These are phyloP conservation scores for Phytophthora podocarpi DNA, from an alignment of 352 stramenopile species.

Conservation along the genomic window DNA sequence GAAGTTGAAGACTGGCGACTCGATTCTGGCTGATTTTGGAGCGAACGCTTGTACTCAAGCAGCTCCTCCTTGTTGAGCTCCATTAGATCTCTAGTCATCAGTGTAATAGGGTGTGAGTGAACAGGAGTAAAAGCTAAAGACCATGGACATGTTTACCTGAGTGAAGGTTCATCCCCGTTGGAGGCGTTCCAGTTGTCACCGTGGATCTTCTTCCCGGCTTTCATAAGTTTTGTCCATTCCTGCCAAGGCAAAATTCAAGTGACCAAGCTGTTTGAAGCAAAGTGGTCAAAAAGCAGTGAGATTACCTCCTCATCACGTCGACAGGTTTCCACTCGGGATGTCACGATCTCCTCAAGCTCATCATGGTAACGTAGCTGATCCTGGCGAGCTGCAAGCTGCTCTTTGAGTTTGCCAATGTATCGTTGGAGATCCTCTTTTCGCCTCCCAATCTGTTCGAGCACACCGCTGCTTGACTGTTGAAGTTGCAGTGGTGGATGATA, in stretches of 20 bases:
- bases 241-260: slow-evolving; percentile 19
- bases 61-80: slow-evolving; percentile 77
- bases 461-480: slow-evolving; percentile 30
- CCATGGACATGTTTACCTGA: slow-evolving; percentile 31
- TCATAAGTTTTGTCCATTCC: slow-evolving; percentile 76
- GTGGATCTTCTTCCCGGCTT: slow-evolving; percentile 62
- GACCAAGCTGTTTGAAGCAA: neutral
- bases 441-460: slow-evolving; percentile 55
- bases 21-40: slow-evolving; percentile 14
- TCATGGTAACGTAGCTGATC: slow-evolving; percentile 68
- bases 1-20: slow-evolving; percentile 12
- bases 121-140: neutral
- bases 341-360: slow-evolving; percentile 71
- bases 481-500: slow-evolving; percentile 53
- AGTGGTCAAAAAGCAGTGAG: neutral
- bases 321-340: slow-evolving; percentile 54
- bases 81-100: slow-evolving; percentile 56
- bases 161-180: slow-evolving; percentile 43
- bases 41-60: slow-evolving; percentile 55
- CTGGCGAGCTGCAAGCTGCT: slow-evolving; percentile 53
- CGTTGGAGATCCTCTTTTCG: slow-evolving; percentile 68
- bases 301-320: slow-evolving; percentile 50
- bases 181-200: slow-evolving; percentile 60
- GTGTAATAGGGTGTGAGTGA: neutral
- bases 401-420: slow-evolving; percentile 59